Base-by-base conservation (phyloP, 179 eudicot species). In the Dionaea muscipula region DNA sequence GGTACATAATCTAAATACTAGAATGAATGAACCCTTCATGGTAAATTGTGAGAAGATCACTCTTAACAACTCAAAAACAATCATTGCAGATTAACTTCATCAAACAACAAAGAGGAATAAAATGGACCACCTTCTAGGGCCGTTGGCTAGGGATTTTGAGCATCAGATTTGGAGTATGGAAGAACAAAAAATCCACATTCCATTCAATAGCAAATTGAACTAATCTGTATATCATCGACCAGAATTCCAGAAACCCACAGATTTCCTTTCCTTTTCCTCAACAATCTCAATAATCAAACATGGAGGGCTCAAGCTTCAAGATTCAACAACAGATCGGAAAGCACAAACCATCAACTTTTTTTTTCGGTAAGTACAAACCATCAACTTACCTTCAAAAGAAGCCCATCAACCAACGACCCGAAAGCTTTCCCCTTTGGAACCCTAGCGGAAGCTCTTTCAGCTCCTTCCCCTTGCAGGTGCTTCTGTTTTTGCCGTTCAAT, bases 371-470 rank as follows among this genome's bases (percentile, higher is more conserved):
- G 23, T 23, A 31, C 43, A 36, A 44, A 31, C 15, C 17, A 41
- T n/a, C 23, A 33, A 43, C 15, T 9, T 77, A 81, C 85, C 82
- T 69, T 74, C 56, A 62, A 44, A 4, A 77, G 61, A 45, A 74
- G 72, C 51, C 75, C 65, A 56, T 68, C 65, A 6, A 72, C 46
- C 49, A 57, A 64, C 26, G 63, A 59, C 23, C 45, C 52, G 27
- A 35, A 45, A 40, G 31, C 40, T 37, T 38, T 55, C 35, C 43
- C 33, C 47, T 2, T 39, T 4, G 7, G 55, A 43, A 6, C 61
- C 55, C 35, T 55, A 54, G 33, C 53, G 13, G 23, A 3, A 26
- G 44, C 19, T 26, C n/a, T 35, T 52, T 26, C 44, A 45, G 38
- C 37, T 36, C 31, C 44, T 55, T 31, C 43, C 33, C 47, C 3